Evolutionary conservation across 805 yeast genomes (phyloP).

Genomic region (Metschnikowia santaceciliae): DNA sequence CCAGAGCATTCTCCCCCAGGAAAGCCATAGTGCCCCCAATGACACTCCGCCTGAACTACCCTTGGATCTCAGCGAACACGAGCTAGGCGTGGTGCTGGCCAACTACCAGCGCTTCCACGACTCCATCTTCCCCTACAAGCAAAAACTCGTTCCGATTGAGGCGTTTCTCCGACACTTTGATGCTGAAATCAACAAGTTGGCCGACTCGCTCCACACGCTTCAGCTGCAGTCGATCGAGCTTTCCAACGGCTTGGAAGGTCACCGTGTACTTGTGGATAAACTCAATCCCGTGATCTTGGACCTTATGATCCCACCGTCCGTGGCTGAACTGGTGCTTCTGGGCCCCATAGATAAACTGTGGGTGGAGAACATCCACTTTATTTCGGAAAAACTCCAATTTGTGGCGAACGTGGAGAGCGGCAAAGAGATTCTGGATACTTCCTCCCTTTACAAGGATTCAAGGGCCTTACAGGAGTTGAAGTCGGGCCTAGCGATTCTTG

Average conservation of each 20-base stretch:
- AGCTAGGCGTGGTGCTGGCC: constrained; percentile 16
- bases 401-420: constrained; percentile 26
- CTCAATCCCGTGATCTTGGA: constrained; percentile 77
- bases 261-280: constrained; percentile 30
- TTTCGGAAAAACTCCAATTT: constrained; percentile 57
- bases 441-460: constrained; percentile 18
- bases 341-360: constrained; percentile 59
- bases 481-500: constrained; percentile 46
- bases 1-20: constrained; percentile 13
- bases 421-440: background rate
- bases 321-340: constrained; percentile 52
- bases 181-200: constrained; percentile 37
- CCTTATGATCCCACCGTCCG: constrained; percentile 68
- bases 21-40: background rate
- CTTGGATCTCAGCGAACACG: constrained; percentile 13
- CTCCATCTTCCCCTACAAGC: constrained; percentile 10
- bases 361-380: constrained; percentile 60
- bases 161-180: constrained; percentile 54
- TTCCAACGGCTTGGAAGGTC: constrained; percentile 25
- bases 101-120: constrained; percentile 13
- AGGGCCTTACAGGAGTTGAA: constrained; percentile 28
- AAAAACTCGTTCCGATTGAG: constrained; percentile 47
- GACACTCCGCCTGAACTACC: background rate
- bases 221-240: constrained; percentile 33
- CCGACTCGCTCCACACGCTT: constrained; percentile 29